Evolutionary conservation across 805 yeast species (phyloP), one percentile per base, ranked within the genome.

Genomic region (Hanseniaspora mollemarum): DNA sequence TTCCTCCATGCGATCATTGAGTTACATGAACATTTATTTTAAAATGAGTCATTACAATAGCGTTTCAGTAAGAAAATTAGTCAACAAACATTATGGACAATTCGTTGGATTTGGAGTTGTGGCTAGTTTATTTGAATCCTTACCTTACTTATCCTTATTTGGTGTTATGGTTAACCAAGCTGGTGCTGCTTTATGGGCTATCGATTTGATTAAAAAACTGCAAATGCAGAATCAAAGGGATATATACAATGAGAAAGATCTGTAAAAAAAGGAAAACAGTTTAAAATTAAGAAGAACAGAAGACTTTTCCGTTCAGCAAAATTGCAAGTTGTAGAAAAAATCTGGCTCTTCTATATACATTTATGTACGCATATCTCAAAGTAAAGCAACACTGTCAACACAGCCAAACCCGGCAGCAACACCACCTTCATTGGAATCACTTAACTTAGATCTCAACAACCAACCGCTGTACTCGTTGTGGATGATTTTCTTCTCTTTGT

Each of bases 361-460:
- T 21, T 35, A 19, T 26, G 37, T 46, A 41, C 24, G 21, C 15
- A 15, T 42, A 45, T 43, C 50, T n/a, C 22, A 32, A 12, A 35
- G 19, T 38, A 86, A 67, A 54, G 79, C 77, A 33, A 87, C 72
- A 60, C 87, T 83, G 65, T 92, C 98, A 37, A 92, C 85, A 65
- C 96, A 87, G 6, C 97, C 99, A 67, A 85, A 90, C 1, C 99
- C 99, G 15, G 98, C 98, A 21, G 97, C 97, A 31, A 92, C 96
- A 36, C 99, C 99, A 35, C 98, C 98, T 69, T 92, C 99, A 65
- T 92, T 81, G 49, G 94, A 83, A 3, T 82, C 70, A 56, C 85
- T 82, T 52, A 87, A 78, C 65, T 92, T 92, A 0, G 96, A 83
- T 67, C 98, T 78, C 58, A 92, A 69, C 56, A 92, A 71, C 78